Base-by-base conservation (phyloP, 192 early-diverging fungal genomes). In the Radiomyces spectabilis region DNA sequence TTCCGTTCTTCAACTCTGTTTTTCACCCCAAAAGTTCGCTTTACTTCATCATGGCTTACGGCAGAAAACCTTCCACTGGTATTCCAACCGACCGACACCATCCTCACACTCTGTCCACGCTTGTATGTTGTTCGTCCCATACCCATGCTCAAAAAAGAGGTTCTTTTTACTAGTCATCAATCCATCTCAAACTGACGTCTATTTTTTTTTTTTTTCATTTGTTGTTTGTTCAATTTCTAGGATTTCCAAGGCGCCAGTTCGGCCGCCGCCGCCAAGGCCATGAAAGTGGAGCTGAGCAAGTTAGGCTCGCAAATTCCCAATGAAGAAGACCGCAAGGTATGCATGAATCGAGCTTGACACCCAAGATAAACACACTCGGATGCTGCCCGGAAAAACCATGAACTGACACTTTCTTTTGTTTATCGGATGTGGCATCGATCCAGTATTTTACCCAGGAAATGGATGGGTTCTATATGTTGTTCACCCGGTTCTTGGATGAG, bases 401-500 rank as follows among this genome's bases (percentile, higher is more conserved):
- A n/a, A n/a, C n/a, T n/a, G n/a, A n/a, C n/a, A n/a, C n/a, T n/a
- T n/a, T n/a, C n/a, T n/a, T n/a, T n/a, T n/a, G n/a, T n/a, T n/a
- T n/a, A n/a, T n/a, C n/a, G n/a, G n/a, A n/a, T n/a, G n/a, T n/a
- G n/a, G n/a, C n/a, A n/a, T n/a, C n/a, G n/a, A n/a, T n/a, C 35
- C 51, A 85, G 82, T 63, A 63, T 47, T 90, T 88, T 57, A 62
- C 73, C 64, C 86, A 79, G 53, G 87, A 92, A 42, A 90, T 92
- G 89, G 88, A 89, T 55, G 81, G 81, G 64, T 93, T 92, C 68
- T 91, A 83, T 63, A 72, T 79, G 32, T 75, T 93, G 25, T 91
- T 89, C 66, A 83, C 73, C 33, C 87, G 97, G 42, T 99, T 88
- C 66, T 75, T 97, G 41, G 75, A 77, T 38, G 92, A 96, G 53